These are phyloP conservation scores for Beta vulgaris DNA, from an alignment of 148 eudicot species.

Conservation along the genomic window DNA sequence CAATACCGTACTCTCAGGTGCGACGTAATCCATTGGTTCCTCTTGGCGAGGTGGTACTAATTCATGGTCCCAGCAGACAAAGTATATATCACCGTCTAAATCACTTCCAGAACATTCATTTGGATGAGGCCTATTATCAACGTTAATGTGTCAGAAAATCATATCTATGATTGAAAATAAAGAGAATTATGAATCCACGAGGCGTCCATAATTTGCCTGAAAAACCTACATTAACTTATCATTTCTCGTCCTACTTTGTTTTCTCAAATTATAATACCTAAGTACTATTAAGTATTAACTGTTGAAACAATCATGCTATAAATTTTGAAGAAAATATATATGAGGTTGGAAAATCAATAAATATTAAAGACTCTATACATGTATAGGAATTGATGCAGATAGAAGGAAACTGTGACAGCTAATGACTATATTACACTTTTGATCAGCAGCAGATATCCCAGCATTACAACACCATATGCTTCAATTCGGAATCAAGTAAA, in stretches of 20 bases:
- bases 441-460: neutral
- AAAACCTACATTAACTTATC: neutral
- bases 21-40: conserved; percentile 68
- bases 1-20: conserved; percentile 39
- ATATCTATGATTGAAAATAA: neutral
- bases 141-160: neutral
- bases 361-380: neutral
- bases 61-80: conserved; percentile 84
- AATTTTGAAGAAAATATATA: neutral
- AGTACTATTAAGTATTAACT: neutral
- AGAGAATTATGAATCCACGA: neutral
- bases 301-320: neutral
- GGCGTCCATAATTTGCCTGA: neutral
- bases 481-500: neutral
- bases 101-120: conserved; percentile 99
- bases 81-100: conserved; percentile 91
- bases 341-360: too few species aligned
- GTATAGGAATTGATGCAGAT: neutral
- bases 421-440: neutral
- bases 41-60: conserved; percentile 58
- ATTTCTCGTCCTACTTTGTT: neutral
- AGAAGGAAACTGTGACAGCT: neutral
- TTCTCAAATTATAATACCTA: neutral
- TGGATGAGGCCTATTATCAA: conserved; percentile 73
- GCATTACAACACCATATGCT: neutral